Conservation (phyloP, 2,329 filamentous ascomycete species). For the Penicillium sp. region DNA sequence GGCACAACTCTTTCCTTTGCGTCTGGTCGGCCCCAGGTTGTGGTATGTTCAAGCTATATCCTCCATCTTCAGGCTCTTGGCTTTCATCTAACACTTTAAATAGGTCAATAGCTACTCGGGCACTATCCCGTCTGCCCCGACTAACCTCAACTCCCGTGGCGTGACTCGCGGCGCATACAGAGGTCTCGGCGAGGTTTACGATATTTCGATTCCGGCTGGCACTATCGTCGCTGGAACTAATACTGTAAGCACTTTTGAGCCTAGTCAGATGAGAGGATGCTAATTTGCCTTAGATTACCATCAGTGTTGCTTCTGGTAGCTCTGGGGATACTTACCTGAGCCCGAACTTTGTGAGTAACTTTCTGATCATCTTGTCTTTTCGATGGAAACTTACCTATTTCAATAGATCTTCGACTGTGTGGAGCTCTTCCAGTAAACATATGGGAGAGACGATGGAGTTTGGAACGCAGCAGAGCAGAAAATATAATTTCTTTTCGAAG, state of each 20-base stretch:
- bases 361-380: not conserved
- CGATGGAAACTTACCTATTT: not conserved
- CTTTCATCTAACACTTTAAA: not conserved
- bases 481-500: too few relatives aligned
- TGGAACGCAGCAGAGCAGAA: not conserved
- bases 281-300: slow-evolving; percentile 47
- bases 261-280: not conserved
- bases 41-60: slow-evolving; percentile 12
- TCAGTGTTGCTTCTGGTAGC: slow-evolving; percentile 60
- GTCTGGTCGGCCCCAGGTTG: slow-evolving; percentile 57
- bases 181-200: slow-evolving; percentile 64
- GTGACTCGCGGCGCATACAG: slow-evolving; percentile 66
- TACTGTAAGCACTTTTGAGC: slow-evolving; percentile 38
- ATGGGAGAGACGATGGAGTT: rapidly evolving
- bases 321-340: slow-evolving; percentile 56
- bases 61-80: rapidly evolving
- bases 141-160: slow-evolving; percentile 64
- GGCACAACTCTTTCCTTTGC: slow-evolving; percentile 65
- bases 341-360: slow-evolving; percentile 51
- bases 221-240: slow-evolving; percentile 61
- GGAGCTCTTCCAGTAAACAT: slow-evolving; percentile 31
- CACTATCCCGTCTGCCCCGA: slow-evolving; percentile 54
- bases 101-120: slow-evolving; percentile 57
- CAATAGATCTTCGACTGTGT: slow-evolving; percentile 33
- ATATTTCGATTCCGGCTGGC: slow-evolving; percentile 59